Percentiles rank a stretch among this genome's conserved stretches.
These are phyloP conservation scores for Shiraia bambusicola DNA, from an alignment of 2,329 filamentous ascomycete genomes.

Conservation along the genomic window DNA sequence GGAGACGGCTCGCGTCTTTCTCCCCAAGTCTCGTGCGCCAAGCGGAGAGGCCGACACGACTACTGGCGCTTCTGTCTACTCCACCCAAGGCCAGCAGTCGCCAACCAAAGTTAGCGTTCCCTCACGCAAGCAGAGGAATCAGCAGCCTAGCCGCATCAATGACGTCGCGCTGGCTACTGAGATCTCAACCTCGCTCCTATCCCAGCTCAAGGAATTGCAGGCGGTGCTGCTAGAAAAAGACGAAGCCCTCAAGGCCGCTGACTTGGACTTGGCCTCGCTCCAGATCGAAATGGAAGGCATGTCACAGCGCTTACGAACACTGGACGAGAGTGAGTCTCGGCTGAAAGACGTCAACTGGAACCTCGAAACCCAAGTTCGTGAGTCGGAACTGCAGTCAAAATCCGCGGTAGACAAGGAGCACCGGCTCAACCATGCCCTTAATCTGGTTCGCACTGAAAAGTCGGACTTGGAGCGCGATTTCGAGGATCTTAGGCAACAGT, in stretches of 20 bases:
- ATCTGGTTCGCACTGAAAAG: conserved; percentile 72
- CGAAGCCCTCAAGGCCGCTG: conserved; percentile 74
- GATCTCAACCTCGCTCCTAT: conserved; percentile 89
- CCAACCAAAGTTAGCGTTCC: conserved; percentile 87
- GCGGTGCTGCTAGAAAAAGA: conserved; percentile 82
- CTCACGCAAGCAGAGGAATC: conserved; percentile 85
- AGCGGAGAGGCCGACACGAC: conserved; percentile 51
- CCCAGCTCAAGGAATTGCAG: conserved; percentile 91
- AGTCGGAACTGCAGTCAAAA: conserved; percentile 71
- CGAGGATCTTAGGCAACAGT: conserved; percentile 80
- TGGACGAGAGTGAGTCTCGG: conserved; percentile 92
- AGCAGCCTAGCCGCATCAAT: conserved; percentile 82
- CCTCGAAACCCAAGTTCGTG: conserved; percentile 87
- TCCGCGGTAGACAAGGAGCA: conserved; percentile 81
- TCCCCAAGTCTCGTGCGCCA: conserved; percentile 76
- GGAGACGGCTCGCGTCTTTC: conserved; percentile 84
- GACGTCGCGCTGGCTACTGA: conserved; percentile 99
- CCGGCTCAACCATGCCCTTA: conserved; percentile 73
- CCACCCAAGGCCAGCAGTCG: conserved; percentile 79
- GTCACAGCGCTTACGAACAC: conserved; percentile 73
- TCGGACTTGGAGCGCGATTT: conserved; percentile 77
- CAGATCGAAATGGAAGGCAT: conserved; percentile 81
- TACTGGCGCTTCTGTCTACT: conserved; percentile 57
- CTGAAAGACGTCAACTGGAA: conserved; percentile 99
- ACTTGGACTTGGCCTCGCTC: conserved; percentile 73